Conservation (phyloP, 768 basidiomycete genomes). For the Rhodotorula paludigena region DNA sequence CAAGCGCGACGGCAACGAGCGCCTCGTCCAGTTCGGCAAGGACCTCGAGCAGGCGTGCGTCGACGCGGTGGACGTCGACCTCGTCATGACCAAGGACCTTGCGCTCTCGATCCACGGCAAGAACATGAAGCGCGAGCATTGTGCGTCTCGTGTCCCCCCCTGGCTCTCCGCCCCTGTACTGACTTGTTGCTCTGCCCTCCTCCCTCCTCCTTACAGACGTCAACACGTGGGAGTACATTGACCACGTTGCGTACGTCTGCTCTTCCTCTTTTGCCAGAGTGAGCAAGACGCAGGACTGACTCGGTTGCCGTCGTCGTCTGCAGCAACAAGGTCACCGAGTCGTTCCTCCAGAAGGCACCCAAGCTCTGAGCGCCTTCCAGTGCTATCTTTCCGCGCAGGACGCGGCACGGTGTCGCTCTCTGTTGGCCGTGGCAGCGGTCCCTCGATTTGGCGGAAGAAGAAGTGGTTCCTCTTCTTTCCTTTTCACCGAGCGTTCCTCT, state of each 20-base stretch:
- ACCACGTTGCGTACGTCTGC: neutral
- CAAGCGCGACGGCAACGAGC: constrained; percentile 77
- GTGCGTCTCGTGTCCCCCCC: neutral
- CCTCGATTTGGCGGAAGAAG: no score
- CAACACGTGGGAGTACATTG: neutral
- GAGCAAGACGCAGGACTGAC: neutral
- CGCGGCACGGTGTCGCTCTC: no score
- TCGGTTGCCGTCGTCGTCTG: constrained; percentile 24
- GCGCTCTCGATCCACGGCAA: constrained; percentile 90
- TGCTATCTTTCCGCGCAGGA: neutral
- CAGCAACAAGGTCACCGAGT: constrained; percentile 29
- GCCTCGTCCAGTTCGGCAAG: constrained; percentile 66
- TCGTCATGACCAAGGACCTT: constrained; percentile 54
- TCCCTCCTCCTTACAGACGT: neutral
- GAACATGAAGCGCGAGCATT: constrained; percentile 45
- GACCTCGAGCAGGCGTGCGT: constrained; percentile 81
- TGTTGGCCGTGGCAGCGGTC: no score
- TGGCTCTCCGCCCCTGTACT: neutral
- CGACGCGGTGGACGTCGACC: constrained; percentile 57
- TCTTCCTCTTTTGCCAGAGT: neutral
- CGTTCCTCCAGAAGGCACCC: constrained; percentile 10
- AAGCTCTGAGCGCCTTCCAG: constrained; percentile 13
- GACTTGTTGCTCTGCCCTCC: no score
- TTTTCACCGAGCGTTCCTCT: neutral
- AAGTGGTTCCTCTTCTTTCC: no score